These are phyloP conservation scores for Epichloe elymi DNA, from an alignment of 2,329 filamentous ascomycete genomes.

Conservation along the genomic window DNA sequence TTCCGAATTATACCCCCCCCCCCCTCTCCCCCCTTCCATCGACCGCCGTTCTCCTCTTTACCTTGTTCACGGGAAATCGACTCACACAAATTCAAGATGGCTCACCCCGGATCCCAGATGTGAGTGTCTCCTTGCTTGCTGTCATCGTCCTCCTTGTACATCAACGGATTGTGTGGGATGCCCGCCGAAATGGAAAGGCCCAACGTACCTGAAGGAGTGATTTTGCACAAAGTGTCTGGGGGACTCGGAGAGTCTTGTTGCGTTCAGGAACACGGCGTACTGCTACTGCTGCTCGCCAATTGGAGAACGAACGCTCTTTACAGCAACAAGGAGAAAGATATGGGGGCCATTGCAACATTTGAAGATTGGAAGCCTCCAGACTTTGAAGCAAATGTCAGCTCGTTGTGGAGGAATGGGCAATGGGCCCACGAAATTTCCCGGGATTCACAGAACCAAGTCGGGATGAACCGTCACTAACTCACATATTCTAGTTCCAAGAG, in stretches of 20 bases:
- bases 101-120: slow-evolving; percentile 49
- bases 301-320: no score
- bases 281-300: background rate
- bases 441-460: background rate
- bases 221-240: background rate
- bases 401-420: background rate
- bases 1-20: slow-evolving; percentile 6
- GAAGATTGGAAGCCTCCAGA: background rate
- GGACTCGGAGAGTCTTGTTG: background rate
- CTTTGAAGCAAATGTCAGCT: background rate
- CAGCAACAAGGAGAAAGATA: background rate
- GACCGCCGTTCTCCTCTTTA: slow-evolving; percentile 20
- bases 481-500: slow-evolving; percentile 57
- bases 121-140: slow-evolving; percentile 25
- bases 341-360: background rate
- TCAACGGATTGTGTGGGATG: background rate
- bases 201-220: background rate
- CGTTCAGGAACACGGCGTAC: background rate
- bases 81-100: slow-evolving; percentile 34
- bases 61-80: slow-evolving; percentile 12
- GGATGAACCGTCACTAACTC: slow-evolving; percentile 2
- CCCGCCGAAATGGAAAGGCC: background rate
- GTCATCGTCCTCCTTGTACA: background rate
- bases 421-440: no score
- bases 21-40: slow-evolving; percentile 3